phyloP scores from a whole-genome alignment of 441 rosid genomes.

The Isatis lusitanica region DNA sequence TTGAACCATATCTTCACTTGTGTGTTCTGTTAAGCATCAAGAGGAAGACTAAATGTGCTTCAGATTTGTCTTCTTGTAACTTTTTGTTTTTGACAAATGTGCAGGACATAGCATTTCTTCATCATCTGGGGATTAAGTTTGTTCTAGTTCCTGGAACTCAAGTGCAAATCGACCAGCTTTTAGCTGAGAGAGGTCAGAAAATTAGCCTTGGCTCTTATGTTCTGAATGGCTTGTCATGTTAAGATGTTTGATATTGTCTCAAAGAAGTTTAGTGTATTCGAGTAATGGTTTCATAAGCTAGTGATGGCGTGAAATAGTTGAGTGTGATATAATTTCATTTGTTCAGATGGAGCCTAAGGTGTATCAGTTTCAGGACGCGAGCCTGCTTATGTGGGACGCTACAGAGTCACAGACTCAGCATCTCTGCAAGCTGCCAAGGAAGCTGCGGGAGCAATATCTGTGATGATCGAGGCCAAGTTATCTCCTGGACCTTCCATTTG shows the following conservation, averaged over 20 bases:
- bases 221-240: not conserved
- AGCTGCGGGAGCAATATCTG: slow-evolving; percentile 83
- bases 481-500: slow-evolving; percentile 93
- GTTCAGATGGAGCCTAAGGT: slow-evolving; percentile 35
- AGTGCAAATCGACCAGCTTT: slow-evolving; percentile 76
- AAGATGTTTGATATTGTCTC: not conserved
- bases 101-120: slow-evolving; percentile 94
- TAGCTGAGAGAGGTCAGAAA: slow-evolving; percentile 71
- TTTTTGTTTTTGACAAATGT: not conserved
- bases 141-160: slow-evolving; percentile 89
- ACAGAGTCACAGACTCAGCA: slow-evolving; percentile 79
- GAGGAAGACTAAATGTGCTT: no score
- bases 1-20: no score
- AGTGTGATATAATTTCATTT: slow-evolving; percentile 10
- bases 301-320: slow-evolving; percentile 17
- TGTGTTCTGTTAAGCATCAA: no score
- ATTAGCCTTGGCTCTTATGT: not conserved
- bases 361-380: slow-evolving; percentile 55
- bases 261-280: no score
- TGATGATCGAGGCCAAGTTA: slow-evolving; percentile 85
- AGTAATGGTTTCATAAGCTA: not conserved
- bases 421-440: slow-evolving; percentile 86
- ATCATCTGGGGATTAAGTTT: slow-evolving; percentile 81
- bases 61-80: no score
- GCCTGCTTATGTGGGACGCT: slow-evolving; percentile 67